Evolutionary conservation across 768 basidiomycete genomes (phyloP).

Genomic region (Russula ochroleuca): DNA sequence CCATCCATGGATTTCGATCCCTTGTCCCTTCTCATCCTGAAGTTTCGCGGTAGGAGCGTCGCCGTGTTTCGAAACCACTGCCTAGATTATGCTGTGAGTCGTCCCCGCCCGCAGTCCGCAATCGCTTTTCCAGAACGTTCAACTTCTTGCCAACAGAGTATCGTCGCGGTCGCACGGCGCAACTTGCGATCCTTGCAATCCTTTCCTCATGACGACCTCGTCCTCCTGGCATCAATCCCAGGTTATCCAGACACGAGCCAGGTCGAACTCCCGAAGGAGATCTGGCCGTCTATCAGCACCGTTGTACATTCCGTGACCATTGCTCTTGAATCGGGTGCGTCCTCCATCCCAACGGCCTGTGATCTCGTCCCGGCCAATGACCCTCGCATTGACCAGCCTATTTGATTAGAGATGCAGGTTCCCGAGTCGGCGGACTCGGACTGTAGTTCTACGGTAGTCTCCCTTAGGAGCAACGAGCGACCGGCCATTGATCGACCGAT

Average conservation of each 20-base stretch:
- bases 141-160: not conserved
- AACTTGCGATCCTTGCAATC: constrained; percentile 1
- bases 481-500: no score
- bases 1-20: constrained; percentile 3
- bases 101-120: not conserved
- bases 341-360: no score
- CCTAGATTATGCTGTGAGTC: not conserved
- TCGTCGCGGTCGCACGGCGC: constrained; percentile 3
- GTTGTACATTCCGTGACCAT: constrained; percentile 3
- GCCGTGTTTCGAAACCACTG: not conserved
- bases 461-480: not conserved
- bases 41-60: constrained; percentile 3
- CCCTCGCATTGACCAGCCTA: no score
- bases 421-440: not conserved
- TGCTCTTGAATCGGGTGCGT: constrained; percentile 6
- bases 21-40: not conserved
- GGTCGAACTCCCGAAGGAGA: constrained; percentile 1
- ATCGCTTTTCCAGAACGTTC: not conserved
- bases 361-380: not conserved
- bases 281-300: not conserved
- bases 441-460: not conserved
- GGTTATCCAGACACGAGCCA: not conserved
- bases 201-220: not conserved
- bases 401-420: no score
- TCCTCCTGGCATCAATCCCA: not conserved